These are phyloP conservation scores for Lepidopterella palustris DNA, from an alignment of 495 filamentous ascomycete species.

Conservation along the genomic window DNA sequence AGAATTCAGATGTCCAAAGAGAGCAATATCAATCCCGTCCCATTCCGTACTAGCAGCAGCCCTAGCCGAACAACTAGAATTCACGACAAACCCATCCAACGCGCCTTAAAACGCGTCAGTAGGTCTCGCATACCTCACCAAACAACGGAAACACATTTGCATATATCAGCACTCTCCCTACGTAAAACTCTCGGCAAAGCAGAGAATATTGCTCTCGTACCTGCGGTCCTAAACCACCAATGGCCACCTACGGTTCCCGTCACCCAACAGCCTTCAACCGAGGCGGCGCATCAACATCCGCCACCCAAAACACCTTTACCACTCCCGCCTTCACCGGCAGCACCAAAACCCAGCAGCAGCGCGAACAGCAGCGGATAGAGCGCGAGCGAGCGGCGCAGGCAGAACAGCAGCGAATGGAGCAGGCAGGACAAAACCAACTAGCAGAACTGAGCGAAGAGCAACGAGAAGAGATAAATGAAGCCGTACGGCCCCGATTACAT, in stretches of 20 bases:
- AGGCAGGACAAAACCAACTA: conserved; percentile 30
- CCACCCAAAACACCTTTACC: conserved; percentile 15
- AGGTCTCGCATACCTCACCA: conserved; percentile 6
- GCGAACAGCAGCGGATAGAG: conserved; percentile 37
- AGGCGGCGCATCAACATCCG: conserved; percentile 5
- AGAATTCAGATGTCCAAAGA: no score
- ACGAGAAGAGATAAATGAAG: conserved; percentile 81
- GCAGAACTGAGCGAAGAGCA: conserved; percentile 71
- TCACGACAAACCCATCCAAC: conserved; percentile 12
- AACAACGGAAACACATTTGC: conserved; percentile 10
- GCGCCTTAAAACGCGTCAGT: conserved; percentile 1
- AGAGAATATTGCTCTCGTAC: neutral
- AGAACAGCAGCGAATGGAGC: conserved; percentile 39
- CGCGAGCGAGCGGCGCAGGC: conserved; percentile 35
- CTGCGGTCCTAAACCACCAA: neutral
- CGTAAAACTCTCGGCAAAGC: neutral
- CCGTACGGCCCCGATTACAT: conserved; percentile 49
- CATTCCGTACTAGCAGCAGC: neutral
- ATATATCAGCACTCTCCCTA: neutral
- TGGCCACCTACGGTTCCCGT: conserved; percentile 23
- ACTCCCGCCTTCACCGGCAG: conserved; percentile 10
- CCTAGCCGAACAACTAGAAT: neutral
- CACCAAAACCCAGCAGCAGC: conserved; percentile 29
- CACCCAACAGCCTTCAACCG: conserved; percentile 20
- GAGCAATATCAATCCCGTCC: neutral